Conservation (phyloP, 768 basidiomycete genomes). For the Suillus lakei region DNA sequence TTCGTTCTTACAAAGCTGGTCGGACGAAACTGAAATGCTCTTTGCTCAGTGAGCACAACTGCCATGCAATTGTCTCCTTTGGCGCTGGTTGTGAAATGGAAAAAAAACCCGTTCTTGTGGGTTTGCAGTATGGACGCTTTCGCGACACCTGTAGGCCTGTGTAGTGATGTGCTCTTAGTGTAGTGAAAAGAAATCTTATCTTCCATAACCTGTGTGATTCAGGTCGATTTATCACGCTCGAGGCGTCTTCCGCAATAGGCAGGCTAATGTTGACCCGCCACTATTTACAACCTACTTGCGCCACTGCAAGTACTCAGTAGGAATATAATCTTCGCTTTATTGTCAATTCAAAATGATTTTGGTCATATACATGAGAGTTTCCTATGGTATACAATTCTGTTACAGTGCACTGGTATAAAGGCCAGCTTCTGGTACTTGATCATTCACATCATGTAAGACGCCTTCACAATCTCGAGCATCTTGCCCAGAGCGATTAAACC, state of each 20-base stretch:
- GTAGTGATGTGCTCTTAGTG: not conserved
- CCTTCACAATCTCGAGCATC: constrained; percentile 47
- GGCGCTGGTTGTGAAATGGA: not conserved
- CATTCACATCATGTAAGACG: constrained; percentile 8
- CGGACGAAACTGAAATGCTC: not conserved
- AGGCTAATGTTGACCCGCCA: too few relatives aligned
- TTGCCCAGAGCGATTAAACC: constrained; percentile 50
- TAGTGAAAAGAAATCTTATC: not conserved
- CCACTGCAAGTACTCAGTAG: too few relatives aligned
- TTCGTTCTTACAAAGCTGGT: not conserved
- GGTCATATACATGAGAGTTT: not conserved
- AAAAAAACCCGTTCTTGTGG: not conserved
- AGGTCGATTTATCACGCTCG: too few relatives aligned
- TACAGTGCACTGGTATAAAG: not conserved
- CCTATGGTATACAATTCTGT: not conserved
- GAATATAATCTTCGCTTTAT: not conserved
- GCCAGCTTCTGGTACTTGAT: not conserved
- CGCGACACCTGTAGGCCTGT: not conserved
- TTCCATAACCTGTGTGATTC: not conserved
- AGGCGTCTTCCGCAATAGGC: too few relatives aligned
- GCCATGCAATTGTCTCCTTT: not conserved
- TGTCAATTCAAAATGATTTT: not conserved
- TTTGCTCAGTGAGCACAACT: not conserved
- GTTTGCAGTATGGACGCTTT: constrained; percentile 2
- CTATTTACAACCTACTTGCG: too few relatives aligned